Percentiles rank a stretch among this genome's conserved stretches.
phyloP scores from a whole-genome alignment of 1,139 yeast species.

The Taphrina betulina region DNA sequence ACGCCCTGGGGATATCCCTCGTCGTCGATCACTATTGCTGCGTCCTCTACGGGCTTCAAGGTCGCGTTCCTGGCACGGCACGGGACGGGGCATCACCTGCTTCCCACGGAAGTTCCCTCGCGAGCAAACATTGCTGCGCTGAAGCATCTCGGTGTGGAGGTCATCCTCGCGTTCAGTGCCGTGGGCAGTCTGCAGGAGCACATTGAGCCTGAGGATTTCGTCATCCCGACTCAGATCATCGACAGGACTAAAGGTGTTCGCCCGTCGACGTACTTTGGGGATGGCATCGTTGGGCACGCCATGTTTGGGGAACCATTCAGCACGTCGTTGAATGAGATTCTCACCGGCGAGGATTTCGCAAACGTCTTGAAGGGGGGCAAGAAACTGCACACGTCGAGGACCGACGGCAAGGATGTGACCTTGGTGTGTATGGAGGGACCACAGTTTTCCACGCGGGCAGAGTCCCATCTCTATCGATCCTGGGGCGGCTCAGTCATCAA shows the following conservation, averaged over 20 bases:
- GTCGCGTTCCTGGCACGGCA: slow-evolving; percentile 95
- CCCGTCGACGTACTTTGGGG: slow-evolving; percentile 83
- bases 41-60: slow-evolving; percentile 70
- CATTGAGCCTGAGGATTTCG: slow-evolving; percentile 91
- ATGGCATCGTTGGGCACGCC: slow-evolving; percentile 94
- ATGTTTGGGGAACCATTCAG: slow-evolving; percentile 92
- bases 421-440: slow-evolving; percentile 99
- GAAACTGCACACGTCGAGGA: slow-evolving; percentile 57
- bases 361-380: slow-evolving; percentile 57
- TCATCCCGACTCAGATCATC: slow-evolving; percentile 88
- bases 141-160: slow-evolving; percentile 79
- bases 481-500: slow-evolving; percentile 96
- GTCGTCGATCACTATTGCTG: slow-evolving; percentile 85
- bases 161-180: slow-evolving; percentile 88
- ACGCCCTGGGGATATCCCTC: slow-evolving; percentile 96
- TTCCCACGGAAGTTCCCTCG: slow-evolving; percentile 89
- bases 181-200: slow-evolving; percentile 92
- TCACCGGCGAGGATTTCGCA: slow-evolving; percentile 60
- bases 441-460: slow-evolving; percentile 96
- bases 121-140: slow-evolving; percentile 95
- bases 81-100: slow-evolving; percentile 80
- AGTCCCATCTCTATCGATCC: slow-evolving; percentile 76
- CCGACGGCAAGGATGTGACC: slow-evolving; percentile 63
- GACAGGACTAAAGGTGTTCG: slow-evolving; percentile 96
- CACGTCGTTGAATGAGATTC: slow-evolving; percentile 53